Evolutionary conservation across 768 basidiomycete species (phyloP), one percentile per base, ranked within the genome.

Genomic region (Cyclocybe aegerita): DNA sequence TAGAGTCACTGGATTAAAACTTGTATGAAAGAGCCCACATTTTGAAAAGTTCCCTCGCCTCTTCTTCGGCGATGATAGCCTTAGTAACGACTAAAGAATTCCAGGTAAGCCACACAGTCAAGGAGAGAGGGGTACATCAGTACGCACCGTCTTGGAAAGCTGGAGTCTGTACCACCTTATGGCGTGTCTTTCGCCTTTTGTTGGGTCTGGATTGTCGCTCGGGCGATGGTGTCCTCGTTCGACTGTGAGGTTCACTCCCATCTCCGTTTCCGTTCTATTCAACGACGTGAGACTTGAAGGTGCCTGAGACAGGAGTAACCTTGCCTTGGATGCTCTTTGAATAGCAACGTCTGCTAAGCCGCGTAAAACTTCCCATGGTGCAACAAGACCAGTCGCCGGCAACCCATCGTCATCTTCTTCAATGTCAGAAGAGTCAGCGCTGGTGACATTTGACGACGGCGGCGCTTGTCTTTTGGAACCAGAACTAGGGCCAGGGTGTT

Each of bases 371-470:
- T 91, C 89, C 85, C 88, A 89, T 43, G 92, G 92, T 7, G 90
- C 91, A 47, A 91, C 83, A 41, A 93, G 79, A 42, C 92, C 90
- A 36, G 79, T 81, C 34, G 87, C 86, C 0, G 92, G 91, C 10
- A 93, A 69, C 63, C 88, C 91, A 12, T 87, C 80, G 38, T 88
- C 89, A 39, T 91, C 89, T 42, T 90, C 90, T 43, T 93, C 92
- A n/a, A 82, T 66, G 61, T 92, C 91, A 34, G 90, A 88, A 1
- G 90, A 90, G 66, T 92, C 84, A 9, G 87, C 83, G 55, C 88
- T 91, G 7, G 85, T 83, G 52, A 83, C 79, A 58, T 81, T 83
- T 1, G 89, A 89, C 10, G 82, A 77, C 3, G 77, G 70, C 9
- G 81, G 79, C 32, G 81, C 79, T 30, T 78, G 74, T 56, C 88